Evolutionary conservation across 2,329 filamentous ascomycete species (phyloP), one percentile per base, ranked within the genome.

Genomic region (Shiraia sp.): DNA sequence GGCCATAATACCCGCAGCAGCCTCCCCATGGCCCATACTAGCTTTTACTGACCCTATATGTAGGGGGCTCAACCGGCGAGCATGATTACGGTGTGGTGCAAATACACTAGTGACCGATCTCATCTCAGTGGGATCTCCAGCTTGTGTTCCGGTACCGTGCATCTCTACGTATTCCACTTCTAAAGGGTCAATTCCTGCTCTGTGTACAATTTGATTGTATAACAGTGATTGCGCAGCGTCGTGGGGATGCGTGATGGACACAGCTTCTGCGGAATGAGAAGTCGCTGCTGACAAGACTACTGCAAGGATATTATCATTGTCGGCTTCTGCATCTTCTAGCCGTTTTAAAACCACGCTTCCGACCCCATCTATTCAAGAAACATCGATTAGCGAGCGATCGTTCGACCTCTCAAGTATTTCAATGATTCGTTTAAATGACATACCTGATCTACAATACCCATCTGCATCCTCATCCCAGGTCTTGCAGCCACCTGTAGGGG

Each of bases 11-110:
- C 66, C 66, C 3, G 65, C 49, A 28, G 55, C 61, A 8, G 57
- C 52, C 47, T 70, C 69, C n/a, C 47, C 42, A 36, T 70, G 66
- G 15, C 66, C 66, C 14, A 69, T 48, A 32, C 61, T 62, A 3
- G 53, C 46, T 40, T 69, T 69, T n/a, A 59, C 49, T 1, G 63
- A 49, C 3, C 58, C 61, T 1, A 69, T 8, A 8, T 22, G 19
- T 4, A 22, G 19, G 8, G 19, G 19, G 4, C 8, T 22, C 4
- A 4, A 8, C 57, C 52, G 45, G 71, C 69, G 12, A 45, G 41
- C 37, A 69, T 66, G 12, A 65, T 65, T 23, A 68, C 48, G 32
- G 4, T 22, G 19, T 2, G 43, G 35, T 2, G 22, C 10, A n/a
- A 10, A 63, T 63, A 2, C 53, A 42, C 35, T 69, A 69, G 24